These are phyloP conservation scores for Lunularia cruciata DNA, from an alignment of 225 moss, liverwort and hornwort species.

Conservation along the genomic window DNA sequence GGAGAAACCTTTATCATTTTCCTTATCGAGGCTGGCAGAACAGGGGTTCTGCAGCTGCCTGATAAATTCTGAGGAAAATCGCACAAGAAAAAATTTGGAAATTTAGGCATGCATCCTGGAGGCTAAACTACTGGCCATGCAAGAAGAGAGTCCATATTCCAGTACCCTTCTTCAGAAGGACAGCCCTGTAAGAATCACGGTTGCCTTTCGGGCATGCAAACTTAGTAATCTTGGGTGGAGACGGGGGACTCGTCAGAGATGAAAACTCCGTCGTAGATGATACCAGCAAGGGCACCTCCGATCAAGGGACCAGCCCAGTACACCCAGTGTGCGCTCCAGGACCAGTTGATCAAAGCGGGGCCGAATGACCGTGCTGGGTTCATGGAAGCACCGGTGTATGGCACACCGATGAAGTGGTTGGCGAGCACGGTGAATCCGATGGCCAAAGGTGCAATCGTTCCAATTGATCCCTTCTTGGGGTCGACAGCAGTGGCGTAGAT, in stretches of 20 bases:
- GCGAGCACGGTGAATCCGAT: constrained; percentile 27
- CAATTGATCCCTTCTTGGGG: constrained; percentile 42
- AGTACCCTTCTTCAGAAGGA: no score
- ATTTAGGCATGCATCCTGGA: no score
- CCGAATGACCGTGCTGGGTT: constrained; percentile 32
- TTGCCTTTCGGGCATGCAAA: no score
- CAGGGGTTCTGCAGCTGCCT: no score
- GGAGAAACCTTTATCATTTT: no score
- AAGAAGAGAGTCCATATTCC: no score
- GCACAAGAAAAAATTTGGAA: no score
- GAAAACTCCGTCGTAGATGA: constrained; percentile 24
- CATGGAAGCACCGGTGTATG: constrained; percentile 29
- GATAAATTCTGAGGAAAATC: no score
- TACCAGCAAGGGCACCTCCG: constrained; percentile 18
- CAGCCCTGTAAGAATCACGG: no score
- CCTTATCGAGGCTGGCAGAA: no score
- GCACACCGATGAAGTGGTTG: constrained; percentile 14
- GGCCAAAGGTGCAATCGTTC: constrained; percentile 68
- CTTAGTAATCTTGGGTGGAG: no score
- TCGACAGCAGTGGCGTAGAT: constrained; percentile 22
- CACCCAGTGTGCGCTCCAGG: constrained; percentile 12
- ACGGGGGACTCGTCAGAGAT: background rate
- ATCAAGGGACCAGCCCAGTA: constrained; percentile 41
- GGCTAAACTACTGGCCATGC: no score
- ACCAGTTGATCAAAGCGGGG: constrained; percentile 13